Evolutionary conservation across 257 asterid genomes (phyloP).

Genomic region (Asclepias syriaca): DNA sequence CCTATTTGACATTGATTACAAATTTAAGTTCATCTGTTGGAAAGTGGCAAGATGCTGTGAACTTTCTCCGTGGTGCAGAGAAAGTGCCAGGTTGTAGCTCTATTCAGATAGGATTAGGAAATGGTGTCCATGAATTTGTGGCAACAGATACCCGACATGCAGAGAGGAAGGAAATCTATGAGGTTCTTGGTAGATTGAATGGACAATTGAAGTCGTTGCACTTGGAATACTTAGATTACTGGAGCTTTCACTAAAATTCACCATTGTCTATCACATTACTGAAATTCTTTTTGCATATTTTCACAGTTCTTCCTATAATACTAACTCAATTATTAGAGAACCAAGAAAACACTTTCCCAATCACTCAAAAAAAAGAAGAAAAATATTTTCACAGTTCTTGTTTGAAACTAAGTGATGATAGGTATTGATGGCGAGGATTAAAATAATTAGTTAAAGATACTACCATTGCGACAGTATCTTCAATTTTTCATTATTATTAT

Average conservation of each 20-base stretch:
- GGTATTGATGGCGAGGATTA: too few species aligned
- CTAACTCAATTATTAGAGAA: too few species aligned
- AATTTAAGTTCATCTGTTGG: constrained; percentile 39
- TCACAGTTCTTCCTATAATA: too few species aligned
- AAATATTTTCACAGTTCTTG: too few species aligned
- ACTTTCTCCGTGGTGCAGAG: constrained; percentile 22
- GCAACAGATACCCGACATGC: constrained; percentile 36
- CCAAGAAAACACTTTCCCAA: too few species aligned
- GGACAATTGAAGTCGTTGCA: constrained; percentile 24
- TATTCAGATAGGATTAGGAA: constrained; percentile 44
- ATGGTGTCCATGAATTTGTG: constrained; percentile 50
- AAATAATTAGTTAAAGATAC: too few species aligned
- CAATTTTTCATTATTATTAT: too few species aligned
- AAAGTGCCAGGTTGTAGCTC: constrained; percentile 51
- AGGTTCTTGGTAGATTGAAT: constrained; percentile 30
- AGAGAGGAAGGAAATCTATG: constrained; percentile 31
- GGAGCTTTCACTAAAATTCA: neutral
- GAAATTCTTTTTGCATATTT: too few species aligned
- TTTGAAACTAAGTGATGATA: too few species aligned
- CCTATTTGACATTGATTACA: constrained; percentile 36
- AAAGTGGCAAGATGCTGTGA: constrained; percentile 33
- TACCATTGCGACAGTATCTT: too few species aligned
- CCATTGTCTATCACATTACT: too few species aligned
- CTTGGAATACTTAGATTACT: neutral
- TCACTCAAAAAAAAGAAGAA: too few species aligned